Base-by-base conservation (phyloP, 208 protist genomes). In the Acanthamoeba lenticulata region DNA sequence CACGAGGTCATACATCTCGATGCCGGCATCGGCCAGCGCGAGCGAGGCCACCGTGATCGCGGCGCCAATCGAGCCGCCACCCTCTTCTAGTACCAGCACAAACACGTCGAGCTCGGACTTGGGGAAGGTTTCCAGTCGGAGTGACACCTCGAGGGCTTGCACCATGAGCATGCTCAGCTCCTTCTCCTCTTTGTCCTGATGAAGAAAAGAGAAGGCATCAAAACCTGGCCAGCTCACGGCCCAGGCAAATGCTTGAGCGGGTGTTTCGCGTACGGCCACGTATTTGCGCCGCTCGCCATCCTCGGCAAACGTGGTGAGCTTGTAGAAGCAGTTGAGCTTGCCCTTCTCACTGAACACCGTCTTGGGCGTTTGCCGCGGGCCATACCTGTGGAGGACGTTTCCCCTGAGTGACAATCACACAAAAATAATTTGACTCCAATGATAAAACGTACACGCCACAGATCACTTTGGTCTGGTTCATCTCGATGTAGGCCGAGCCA, bases 31-130 rank as follows among this genome's bases (percentile, higher is more conserved):
- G 1, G 98, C 96, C 21, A 99, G 65, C 0, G 98, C 98, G 29
- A 99, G 95, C 15, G 97, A 98, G 0, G 96, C 94, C 1, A 97
- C 97, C 55, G 98, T 99, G 44, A 99, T 97, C 38, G 92, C 83
- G 17, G 96, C 97, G 27, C 93, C 19, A 24, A 96, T 83, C 32
- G 89, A 24, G n/a, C 96, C 97, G 36, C 98, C 98, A 79, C 98
- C 98, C 15, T 97, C 89, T 95, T 99, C 97, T 21, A 99, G 86
- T 1, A 99, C 95, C 72, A 97, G 94, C 40, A 99, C 93, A 42
- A 94, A 97, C 21, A 99, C 98, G 85, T 96, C 94, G 69, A 99
- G 97, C 86, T 98, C 95, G n/a, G 97, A 97, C 34, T 95, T 52
- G 29, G 96, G 96, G 60, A 94, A 96, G 13, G 47, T 94, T n/a